Percentiles rank a stretch among this genome's conserved stretches.
Evolutionary conservation across 2,329 filamentous ascomycete genomes (phyloP).

Genomic region (Periconia macrospinosa): DNA sequence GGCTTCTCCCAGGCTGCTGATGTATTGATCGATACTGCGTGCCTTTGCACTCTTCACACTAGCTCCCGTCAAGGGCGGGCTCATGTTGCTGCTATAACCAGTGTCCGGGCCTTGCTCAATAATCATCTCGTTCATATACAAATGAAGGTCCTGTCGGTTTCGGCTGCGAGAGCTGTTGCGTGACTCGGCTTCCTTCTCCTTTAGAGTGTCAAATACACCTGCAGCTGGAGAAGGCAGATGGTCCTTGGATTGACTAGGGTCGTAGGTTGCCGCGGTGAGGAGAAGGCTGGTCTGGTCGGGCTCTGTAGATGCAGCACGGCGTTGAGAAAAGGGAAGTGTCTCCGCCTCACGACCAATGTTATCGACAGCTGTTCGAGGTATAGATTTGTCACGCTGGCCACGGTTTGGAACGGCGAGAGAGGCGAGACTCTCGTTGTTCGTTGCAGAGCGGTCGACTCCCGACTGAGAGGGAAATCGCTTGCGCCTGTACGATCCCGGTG

Average conservation of each 20-base stretch:
- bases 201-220: slow-evolving; percentile 64
- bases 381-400: slow-evolving; percentile 31
- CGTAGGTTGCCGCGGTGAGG: slow-evolving; percentile 41
- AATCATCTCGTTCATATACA: slow-evolving; percentile 49
- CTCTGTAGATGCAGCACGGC: slow-evolving; percentile 39
- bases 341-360: slow-evolving; percentile 47
- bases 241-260: slow-evolving; percentile 29
- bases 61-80: slow-evolving; percentile 47
- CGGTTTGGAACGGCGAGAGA: slow-evolving; percentile 40
- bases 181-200: slow-evolving; percentile 63
- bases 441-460: slow-evolving; percentile 33
- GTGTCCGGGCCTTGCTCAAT: slow-evolving; percentile 37
- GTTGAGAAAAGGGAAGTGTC: slow-evolving; percentile 39
- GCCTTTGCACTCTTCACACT: slow-evolving; percentile 62
- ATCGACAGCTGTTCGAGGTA: slow-evolving; percentile 38
- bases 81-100: slow-evolving; percentile 55
- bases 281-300: slow-evolving; percentile 62
- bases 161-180: slow-evolving; percentile 75
- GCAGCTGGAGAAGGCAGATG: slow-evolving; percentile 67
- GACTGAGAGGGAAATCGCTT: slow-evolving; percentile 61
- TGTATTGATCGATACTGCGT: slow-evolving; percentile 78
- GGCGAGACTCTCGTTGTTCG: slow-evolving; percentile 36
- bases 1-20: slow-evolving; percentile 81
- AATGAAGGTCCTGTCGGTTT: slow-evolving; percentile 71
- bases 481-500: slow-evolving; percentile 67